Conservation (phyloP, 2,329 filamentous ascomycete genomes). For the Didymella pomorum region DNA sequence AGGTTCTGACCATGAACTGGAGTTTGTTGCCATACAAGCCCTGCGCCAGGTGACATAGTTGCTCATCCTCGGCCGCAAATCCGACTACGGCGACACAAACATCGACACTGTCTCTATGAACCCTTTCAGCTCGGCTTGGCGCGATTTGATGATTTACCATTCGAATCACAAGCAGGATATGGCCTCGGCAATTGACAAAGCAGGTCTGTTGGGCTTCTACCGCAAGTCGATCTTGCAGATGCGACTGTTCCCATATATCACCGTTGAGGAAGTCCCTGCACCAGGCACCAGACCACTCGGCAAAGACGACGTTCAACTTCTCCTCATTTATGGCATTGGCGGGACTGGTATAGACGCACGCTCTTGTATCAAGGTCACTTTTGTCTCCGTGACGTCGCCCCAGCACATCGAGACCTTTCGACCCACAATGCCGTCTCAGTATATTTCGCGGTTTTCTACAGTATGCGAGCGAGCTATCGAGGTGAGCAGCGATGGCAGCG, state of each 20-base stretch:
- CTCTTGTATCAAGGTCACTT: not conserved
- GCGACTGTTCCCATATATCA: not conserved
- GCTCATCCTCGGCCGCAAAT: not conserved
- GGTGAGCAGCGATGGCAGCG: no score
- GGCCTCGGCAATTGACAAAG: not conserved
- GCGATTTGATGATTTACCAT: not conserved
- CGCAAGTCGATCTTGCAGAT: not conserved
- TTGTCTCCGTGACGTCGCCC: not conserved
- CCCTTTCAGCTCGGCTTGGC: not conserved
- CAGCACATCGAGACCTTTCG: not conserved
- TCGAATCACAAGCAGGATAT: not conserved
- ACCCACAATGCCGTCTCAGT: no score
- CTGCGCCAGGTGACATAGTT: not conserved
- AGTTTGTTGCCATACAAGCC: not conserved
- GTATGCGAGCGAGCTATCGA: no score
- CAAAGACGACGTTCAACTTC: not conserved
- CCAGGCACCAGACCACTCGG: not conserved
- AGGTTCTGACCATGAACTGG: no score
- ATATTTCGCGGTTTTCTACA: no score
- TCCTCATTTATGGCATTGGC: not conserved
- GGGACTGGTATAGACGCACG: not conserved
- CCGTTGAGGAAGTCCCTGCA: not conserved
- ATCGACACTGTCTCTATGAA: not conserved
- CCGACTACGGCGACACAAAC: not conserved
- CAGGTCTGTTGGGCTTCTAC: no score